Base-by-base conservation (phyloP, 176 grass and related monocot genomes). In the Neostapfia colusana region DNA sequence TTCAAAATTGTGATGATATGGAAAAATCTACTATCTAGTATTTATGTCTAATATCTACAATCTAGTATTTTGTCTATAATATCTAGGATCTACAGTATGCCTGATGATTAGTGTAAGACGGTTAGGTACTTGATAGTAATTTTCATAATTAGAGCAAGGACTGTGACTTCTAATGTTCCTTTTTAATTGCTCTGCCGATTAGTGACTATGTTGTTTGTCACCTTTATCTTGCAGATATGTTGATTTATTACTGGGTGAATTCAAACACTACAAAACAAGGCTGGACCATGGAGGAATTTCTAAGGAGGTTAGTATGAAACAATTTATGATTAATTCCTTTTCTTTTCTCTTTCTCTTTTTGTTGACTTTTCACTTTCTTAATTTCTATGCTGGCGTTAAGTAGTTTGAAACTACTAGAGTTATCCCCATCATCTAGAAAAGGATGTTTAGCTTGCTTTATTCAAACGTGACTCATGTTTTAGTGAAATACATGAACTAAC, bases 251-350 rank as follows among this genome's bases (percentile, higher is more conserved):
- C 85, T 99, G 85, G 92, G 96, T 56, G 96, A 99, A 88, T 95
- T 99, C 80, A 99, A 99, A 62, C 92, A 99, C 73, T 99, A 89
- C 78, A 99, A 90, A 84, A 99, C 96, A 89, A 92, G 96, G 85
- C 86, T 99, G 73, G 87, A 88, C 69, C 89, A 95, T 85, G 92
- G 88, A 79, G 92, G 89, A 72, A 90, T 99, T 83, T 90, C 89
- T 28, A 95, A 87, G 79, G 89, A 99, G 92, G 96, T 99, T 77
- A 41, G 77, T 74, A 10, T 36, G 49, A 70, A 27, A 51, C 34
- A 65, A 21, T 37, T 48, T n/a, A 71, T 41, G 3, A 42, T 58
- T 50, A 21, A 3, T 77, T 87, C 26, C 14, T 37, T 79, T 78
- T 37, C 31, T 69, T 54, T 54, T 23, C 7, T 20, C 16, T 11